Percentiles rank a stretch among this genome's conserved stretches.
phyloP scores from a whole-genome alignment of 345 rosid genomes.

The Abelmoschus esculentus region DNA sequence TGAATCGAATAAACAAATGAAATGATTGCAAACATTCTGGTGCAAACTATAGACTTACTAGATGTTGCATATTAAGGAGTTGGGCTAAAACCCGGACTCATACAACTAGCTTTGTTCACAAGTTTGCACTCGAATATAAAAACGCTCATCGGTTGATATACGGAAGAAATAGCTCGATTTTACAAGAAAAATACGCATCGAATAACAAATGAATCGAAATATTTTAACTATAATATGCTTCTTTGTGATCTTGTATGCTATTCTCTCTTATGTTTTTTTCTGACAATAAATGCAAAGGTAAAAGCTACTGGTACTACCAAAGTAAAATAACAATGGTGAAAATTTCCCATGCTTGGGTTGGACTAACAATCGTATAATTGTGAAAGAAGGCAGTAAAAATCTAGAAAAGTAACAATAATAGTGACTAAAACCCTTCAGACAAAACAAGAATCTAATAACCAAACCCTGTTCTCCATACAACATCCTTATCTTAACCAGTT shows the following conservation, averaged over 20 bases:
- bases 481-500: background rate
- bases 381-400: background rate
- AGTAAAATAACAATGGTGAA: background rate
- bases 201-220: too few relatives aligned
- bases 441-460: background rate
- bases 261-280: too few relatives aligned
- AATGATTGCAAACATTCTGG: background rate
- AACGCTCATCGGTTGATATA: background rate
- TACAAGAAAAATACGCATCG: too few relatives aligned
- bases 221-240: too few relatives aligned
- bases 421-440: background rate
- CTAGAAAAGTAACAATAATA: background rate
- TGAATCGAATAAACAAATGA: background rate
- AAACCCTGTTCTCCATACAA: background rate
- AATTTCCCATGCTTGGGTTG: too few relatives aligned
- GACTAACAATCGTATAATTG: background rate
- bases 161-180: too few relatives aligned
- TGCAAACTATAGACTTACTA: background rate
- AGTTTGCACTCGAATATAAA: background rate
- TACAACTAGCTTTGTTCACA: conserved; percentile 3
- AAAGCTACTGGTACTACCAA: too few relatives aligned
- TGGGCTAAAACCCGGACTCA: background rate
- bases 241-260: too few relatives aligned
- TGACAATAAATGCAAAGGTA: too few relatives aligned
- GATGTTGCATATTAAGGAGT: background rate